Evolutionary conservation across 306 rosid species (phyloP).

Genomic region (Prunus armeniaca): DNA sequence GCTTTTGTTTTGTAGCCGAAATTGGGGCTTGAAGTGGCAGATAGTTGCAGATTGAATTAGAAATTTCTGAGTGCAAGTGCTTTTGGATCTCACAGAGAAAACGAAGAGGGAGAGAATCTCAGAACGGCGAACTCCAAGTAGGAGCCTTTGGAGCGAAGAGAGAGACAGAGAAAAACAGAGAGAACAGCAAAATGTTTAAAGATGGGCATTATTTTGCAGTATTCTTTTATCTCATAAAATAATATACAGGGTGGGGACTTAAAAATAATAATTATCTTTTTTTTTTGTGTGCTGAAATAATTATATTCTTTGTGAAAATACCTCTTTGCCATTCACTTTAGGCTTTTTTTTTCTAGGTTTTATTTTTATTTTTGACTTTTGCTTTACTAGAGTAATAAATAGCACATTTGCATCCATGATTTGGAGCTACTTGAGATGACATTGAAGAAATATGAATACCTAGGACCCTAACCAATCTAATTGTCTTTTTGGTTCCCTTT

Average conservation of each 20-base stretch:
- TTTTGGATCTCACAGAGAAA: constrained; percentile 36
- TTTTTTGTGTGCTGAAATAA: neutral
- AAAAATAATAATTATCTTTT: neutral
- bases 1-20: constrained; percentile 16
- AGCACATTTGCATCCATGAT: neutral
- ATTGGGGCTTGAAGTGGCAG: constrained; percentile 20
- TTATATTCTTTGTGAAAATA: neutral
- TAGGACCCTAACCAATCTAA: too few species aligned
- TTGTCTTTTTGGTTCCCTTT: too few species aligned
- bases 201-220: neutral
- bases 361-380: neutral
- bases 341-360: neutral
- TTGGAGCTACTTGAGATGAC: too few species aligned
- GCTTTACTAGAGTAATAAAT: neutral
- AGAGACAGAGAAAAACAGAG: constrained; percentile 8
- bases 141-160: constrained; percentile 27
- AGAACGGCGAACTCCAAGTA: constrained; percentile 33
- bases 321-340: neutral
- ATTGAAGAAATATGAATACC: too few species aligned
- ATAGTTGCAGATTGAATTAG: constrained; percentile 19
- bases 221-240: neutral
- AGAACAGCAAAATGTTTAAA: neutral
- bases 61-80: constrained; percentile 15
- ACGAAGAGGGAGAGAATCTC: constrained; percentile 29
- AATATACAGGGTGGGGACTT: neutral